Conservation (phyloP, 1,284 basidiomycete species). For the Spongiforma sp. region DNA sequence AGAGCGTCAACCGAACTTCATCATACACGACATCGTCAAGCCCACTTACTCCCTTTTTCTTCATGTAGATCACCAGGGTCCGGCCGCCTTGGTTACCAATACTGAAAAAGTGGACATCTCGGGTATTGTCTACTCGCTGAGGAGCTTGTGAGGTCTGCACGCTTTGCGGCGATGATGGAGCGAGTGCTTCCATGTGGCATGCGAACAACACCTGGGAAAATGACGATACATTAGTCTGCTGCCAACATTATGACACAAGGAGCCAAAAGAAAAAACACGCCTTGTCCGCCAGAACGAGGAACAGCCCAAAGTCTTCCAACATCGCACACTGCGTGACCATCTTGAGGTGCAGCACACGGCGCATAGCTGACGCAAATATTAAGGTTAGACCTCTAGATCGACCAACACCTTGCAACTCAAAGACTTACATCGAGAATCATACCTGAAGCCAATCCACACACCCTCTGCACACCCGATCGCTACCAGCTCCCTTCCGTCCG, state of each 20-base stretch:
- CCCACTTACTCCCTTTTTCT: slow-evolving; percentile 84
- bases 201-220: slow-evolving; percentile 69
- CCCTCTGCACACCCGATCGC: slow-evolving; percentile 96
- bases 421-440: slow-evolving; percentile 79
- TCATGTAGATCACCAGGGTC: slow-evolving; percentile 94
- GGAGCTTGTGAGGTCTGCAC: slow-evolving; percentile 73
- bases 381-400: slow-evolving; percentile 5
- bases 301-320: slow-evolving; percentile 93
- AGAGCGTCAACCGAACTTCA: slow-evolving; percentile 10
- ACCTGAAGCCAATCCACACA: slow-evolving; percentile 95
- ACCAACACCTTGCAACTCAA: neutral
- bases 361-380: slow-evolving; percentile 60
- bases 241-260: neutral
- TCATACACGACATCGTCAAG: neutral
- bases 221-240: too few species aligned
- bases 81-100: slow-evolving; percentile 86
- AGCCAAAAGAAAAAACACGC: slow-evolving; percentile 52
- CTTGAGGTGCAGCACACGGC: slow-evolving; percentile 89
- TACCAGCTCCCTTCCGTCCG: slow-evolving; percentile 83
- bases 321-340: slow-evolving; percentile 95
- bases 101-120: slow-evolving; percentile 94
- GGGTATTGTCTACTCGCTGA: slow-evolving; percentile 86
- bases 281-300: slow-evolving; percentile 94
- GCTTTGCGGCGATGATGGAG: slow-evolving; percentile 80
- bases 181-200: slow-evolving; percentile 95